A percentile compares a stretch with the other conserved stretches of the same genome.
These are phyloP conservation scores for Aspergillus latus DNA, from an alignment of 2,329 filamentous ascomycete genomes.

Conservation along the genomic window DNA sequence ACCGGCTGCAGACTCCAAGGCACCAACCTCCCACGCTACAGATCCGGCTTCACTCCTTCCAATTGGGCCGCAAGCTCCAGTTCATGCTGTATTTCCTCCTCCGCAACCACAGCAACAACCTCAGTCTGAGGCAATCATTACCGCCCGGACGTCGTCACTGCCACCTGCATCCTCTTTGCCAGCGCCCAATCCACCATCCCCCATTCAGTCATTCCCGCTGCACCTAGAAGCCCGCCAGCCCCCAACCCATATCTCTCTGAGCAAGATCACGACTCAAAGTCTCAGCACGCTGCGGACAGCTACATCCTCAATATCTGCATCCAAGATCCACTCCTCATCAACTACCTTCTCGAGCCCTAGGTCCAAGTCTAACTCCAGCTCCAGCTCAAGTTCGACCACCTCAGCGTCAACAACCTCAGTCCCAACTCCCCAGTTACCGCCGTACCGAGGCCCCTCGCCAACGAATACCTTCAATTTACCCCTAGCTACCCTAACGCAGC, in stretches of 20 bases:
- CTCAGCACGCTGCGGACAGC: background rate
- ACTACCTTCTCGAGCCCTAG: background rate
- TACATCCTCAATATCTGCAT: background rate
- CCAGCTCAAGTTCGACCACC: background rate
- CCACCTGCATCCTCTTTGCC: no score
- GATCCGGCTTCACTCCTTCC: background rate
- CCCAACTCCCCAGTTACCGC: background rate
- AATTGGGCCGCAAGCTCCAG: background rate
- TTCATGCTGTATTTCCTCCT: background rate
- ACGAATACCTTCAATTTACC: background rate
- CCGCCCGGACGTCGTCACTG: no score
- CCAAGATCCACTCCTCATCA: no score
- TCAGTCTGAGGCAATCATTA: no score
- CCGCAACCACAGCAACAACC: no score
- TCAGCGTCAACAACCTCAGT: background rate
- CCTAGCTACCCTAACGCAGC: conserved; percentile 18
- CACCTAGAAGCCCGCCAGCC: no score
- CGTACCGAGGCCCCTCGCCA: background rate
- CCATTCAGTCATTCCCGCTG: no score
- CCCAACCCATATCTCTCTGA: no score
- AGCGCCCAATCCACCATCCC: no score
- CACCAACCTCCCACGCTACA: background rate
- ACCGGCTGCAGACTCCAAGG: background rate
- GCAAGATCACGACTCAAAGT: no score
- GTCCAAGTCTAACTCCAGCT: background rate